Percentiles rank a stretch among this genome's conserved stretches.
Evolutionary conservation across 208 protist species (phyloP).

Genomic region (Porcisia deanei): DNA sequence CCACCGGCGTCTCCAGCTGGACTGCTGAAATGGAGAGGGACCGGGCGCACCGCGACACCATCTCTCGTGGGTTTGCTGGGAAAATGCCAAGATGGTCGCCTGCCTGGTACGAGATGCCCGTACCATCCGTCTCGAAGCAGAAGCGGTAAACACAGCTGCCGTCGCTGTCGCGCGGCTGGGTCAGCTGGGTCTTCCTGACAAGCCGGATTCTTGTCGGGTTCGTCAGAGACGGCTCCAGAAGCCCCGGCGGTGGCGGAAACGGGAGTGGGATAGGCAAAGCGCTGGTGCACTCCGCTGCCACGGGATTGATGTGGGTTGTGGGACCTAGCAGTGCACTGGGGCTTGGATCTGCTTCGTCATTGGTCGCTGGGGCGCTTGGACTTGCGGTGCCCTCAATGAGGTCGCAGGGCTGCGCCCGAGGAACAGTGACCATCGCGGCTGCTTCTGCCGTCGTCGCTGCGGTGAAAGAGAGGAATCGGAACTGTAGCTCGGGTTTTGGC

Average conservation of each 20-base stretch:
- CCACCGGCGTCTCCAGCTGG: constrained; percentile 50
- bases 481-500: constrained; percentile 47
- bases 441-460: not conserved
- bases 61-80: constrained; percentile 70
- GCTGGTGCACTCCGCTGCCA: not conserved
- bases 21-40: constrained; percentile 48
- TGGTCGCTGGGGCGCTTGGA: not conserved
- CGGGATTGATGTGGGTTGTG: not conserved
- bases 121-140: constrained; percentile 32
- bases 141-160: constrained; percentile 62
- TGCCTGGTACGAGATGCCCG: constrained; percentile 84
- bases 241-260: constrained; percentile 47
- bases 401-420: constrained; percentile 1
- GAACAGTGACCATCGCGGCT: not conserved
- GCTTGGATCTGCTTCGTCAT: not conserved
- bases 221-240: constrained; percentile 59
- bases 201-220: constrained; percentile 49
- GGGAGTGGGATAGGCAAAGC: constrained; percentile 9
- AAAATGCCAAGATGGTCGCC: constrained; percentile 95
- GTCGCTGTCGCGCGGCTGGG: constrained; percentile 41
- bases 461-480: constrained; percentile 20
- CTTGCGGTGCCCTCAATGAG: not conserved
- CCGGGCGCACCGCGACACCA: constrained; percentile 65
- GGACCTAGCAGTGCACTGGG: not conserved
- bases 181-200: constrained; percentile 38